Conservation (phyloP, 208 protist species). For the Herpetomonas samuelpessoai region DNA sequence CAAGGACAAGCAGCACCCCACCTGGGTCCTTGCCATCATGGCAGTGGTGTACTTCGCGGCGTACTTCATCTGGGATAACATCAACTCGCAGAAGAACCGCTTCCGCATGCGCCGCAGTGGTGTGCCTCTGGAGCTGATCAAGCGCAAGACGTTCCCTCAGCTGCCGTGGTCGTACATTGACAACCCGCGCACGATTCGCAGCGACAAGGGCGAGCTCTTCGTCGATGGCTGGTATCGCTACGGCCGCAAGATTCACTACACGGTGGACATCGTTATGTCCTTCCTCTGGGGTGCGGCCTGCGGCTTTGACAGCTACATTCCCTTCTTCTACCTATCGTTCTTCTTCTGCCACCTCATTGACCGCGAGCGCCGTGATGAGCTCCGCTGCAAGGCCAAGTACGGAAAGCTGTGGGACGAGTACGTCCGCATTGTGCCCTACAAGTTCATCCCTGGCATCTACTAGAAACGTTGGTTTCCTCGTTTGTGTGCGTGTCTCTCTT, state of each 20-base stretch:
- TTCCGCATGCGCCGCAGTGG: conserved; percentile 89
- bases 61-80: conserved; percentile 95
- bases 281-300: conserved; percentile 90
- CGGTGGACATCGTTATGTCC: conserved; percentile 91
- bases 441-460: conserved; percentile 95
- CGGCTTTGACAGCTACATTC: conserved; percentile 88
- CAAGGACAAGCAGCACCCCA: conserved; percentile 51
- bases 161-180: conserved; percentile 90
- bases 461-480: conserved; percentile 30
- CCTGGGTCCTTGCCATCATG: conserved; percentile 74
- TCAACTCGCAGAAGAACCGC: conserved; percentile 94
- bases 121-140: conserved; percentile 65
- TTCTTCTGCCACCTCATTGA: conserved; percentile 91
- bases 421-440: conserved; percentile 89
- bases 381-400: conserved; percentile 89
- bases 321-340: conserved; percentile 96
- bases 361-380: conserved; percentile 86
- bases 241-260: conserved; percentile 95
- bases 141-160: conserved; percentile 89
- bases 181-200: conserved; percentile 90
- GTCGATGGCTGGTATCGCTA: conserved; percentile 93
- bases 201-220: conserved; percentile 82
- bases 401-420: conserved; percentile 95
- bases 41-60: conserved; percentile 47
- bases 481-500: conserved; percentile 1